Percentiles rank a stretch among this genome's conserved stretches.
Conservation (phyloP, 129 eudicot genomes). For the Ambrosia artemisiifolia region DNA sequence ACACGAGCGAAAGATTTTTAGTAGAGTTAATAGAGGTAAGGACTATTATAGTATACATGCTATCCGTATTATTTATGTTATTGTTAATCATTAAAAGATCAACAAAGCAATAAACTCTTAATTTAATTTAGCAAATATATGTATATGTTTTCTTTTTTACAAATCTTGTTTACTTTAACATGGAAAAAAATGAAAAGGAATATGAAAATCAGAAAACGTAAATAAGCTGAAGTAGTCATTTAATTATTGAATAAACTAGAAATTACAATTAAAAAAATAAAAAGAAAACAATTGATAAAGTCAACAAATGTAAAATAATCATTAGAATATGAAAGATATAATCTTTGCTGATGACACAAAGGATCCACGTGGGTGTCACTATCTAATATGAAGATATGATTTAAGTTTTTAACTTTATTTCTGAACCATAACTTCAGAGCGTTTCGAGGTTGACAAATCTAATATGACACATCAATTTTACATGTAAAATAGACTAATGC, state of each 20-base stretch:
- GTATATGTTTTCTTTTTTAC: neutral
- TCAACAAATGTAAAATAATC: neutral
- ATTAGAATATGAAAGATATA: neutral
- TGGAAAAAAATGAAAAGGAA: neutral
- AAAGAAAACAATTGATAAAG: neutral
- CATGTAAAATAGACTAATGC: too few species aligned
- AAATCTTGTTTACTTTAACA: neutral
- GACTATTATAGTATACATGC: too few species aligned
- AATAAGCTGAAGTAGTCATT: neutral
- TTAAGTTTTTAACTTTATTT: neutral
- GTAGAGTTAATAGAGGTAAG: too few species aligned
- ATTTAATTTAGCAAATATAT: neutral
- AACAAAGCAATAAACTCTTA: too few species aligned
- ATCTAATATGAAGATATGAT: neutral
- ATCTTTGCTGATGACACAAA: neutral
- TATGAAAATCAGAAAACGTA: neutral
- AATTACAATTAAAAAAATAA: neutral
- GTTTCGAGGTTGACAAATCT: too few species aligned
- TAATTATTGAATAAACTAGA: neutral
- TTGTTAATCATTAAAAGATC: too few species aligned
- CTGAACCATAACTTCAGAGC: too few species aligned
- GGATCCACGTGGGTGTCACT: constrained; percentile 5
- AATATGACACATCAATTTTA: too few species aligned
- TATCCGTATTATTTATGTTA: too few species aligned
- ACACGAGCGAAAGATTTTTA: too few species aligned